Conservation (phyloP, 2,329 filamentous ascomycete species). For the Lasiodiplodia sp. region DNA sequence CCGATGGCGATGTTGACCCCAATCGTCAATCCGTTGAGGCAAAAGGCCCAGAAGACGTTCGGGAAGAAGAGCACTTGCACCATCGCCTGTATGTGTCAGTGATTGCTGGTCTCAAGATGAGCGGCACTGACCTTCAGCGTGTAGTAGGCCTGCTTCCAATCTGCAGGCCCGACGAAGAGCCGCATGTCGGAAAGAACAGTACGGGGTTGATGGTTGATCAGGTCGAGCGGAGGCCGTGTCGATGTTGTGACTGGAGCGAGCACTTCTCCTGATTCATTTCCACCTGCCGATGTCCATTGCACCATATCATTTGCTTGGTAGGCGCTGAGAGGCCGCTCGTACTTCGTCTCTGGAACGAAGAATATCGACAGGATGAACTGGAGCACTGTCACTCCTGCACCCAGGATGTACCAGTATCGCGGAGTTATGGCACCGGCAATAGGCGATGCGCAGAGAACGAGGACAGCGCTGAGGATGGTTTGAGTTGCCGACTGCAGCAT, state of each 20-base stretch:
- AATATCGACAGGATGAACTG: slow-evolving; percentile 48
- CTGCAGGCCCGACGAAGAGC: slow-evolving; percentile 49
- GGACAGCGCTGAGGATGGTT: slow-evolving; percentile 48
- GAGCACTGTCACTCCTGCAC: slow-evolving; percentile 44
- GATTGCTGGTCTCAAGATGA: neutral
- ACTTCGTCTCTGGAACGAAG: slow-evolving; percentile 54
- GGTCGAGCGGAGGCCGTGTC: slow-evolving; percentile 44
- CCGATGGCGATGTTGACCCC: slow-evolving; percentile 54
- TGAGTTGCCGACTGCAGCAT: slow-evolving; percentile 55
- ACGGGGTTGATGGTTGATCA: slow-evolving; percentile 45
- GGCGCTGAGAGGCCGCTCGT: slow-evolving; percentile 46
- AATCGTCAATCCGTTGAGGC: slow-evolving; percentile 49
- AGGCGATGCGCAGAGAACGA: slow-evolving; percentile 51
- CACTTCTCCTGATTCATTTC: slow-evolving; percentile 38
- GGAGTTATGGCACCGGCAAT: slow-evolving; percentile 53
- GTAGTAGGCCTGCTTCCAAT: slow-evolving; percentile 47
- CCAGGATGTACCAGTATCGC: slow-evolving; percentile 54
- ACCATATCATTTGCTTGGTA: slow-evolving; percentile 37
- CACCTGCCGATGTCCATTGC: slow-evolving; percentile 32
- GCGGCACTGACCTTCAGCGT: slow-evolving; percentile 35
- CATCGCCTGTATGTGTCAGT: slow-evolving; percentile 30
- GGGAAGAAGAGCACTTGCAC: slow-evolving; percentile 41
- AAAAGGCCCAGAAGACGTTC: slow-evolving; percentile 53
- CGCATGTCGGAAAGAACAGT: slow-evolving; percentile 50
- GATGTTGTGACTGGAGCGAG: slow-evolving; percentile 32